Base-by-base conservation (phyloP, 2,329 filamentous ascomycete genomes). In the Hymenotorrendiella dingleyae region DNA sequence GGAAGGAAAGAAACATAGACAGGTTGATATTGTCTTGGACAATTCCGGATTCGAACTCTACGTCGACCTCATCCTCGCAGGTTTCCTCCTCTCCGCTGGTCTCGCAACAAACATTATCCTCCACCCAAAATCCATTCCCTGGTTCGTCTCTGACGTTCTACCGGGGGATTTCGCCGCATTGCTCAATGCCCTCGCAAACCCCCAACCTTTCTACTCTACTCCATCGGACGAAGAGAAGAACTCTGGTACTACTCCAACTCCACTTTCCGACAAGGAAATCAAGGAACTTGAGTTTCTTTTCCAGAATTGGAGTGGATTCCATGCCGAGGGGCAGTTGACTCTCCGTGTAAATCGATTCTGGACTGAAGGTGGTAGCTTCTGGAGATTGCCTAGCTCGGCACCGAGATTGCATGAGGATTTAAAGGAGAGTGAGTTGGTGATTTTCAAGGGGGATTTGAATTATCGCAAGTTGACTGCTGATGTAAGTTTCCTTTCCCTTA, bases 371-470 rank as follows among this genome's bases (percentile, higher is more conserved):
- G 88, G 88, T 3, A 87, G 86, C 59, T 98, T 84, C 68, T 97
- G 93, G 90, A 76, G 89, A 23, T 65, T 98, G 46, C 89, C 90
- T 0, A 64, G 70, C 11, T 72, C 78, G 19, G 86, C 80, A 1
- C 75, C 78, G 3, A 73, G 76, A 21, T 67, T 98, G 10, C 74
- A 79, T 40, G 74, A 86, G 6, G 91, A 97, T 59, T 67, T 98
- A 43, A 83, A 89, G 69, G 68, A 79, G 48, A 86, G 85, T 52
- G 86, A 95, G 63, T 71, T 98, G 14, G 87, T 95, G 10, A 80
- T 98, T 43, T 97, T 97, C 72, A 98, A 98, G 71, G 93, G 93
- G 3, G 93, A 98, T 62, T 64, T 98, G 54, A 98, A 98, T 68
- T 98, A 97, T 65, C 75, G 93, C 48, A 98, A 98, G 65, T 65